Conservation (phyloP, 768 basidiomycete species). For the Tulasnella calospora region DNA sequence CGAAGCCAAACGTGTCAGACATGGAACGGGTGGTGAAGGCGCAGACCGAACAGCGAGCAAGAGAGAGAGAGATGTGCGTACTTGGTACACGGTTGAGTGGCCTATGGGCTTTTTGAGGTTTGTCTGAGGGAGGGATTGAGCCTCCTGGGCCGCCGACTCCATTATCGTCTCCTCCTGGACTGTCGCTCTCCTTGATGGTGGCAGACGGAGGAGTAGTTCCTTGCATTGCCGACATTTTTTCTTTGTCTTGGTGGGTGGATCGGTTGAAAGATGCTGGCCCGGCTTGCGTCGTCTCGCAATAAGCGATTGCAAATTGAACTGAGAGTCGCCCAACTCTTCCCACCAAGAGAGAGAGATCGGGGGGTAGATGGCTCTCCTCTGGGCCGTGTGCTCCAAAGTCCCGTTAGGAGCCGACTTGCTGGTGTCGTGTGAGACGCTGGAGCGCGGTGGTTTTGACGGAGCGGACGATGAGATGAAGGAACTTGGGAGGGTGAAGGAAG, state of each 20-base stretch:
- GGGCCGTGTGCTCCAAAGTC: neutral
- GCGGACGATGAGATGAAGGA: neutral
- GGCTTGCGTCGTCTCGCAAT: neutral
- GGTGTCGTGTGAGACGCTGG: neutral
- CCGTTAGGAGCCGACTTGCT: neutral
- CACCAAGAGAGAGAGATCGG: neutral
- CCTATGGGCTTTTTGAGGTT: slow-evolving; percentile 56
- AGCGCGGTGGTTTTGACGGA: neutral
- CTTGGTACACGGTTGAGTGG: slow-evolving; percentile 83
- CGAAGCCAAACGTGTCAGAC: slow-evolving; percentile 18
- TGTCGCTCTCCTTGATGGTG: slow-evolving; percentile 23
- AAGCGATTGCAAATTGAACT: slow-evolving; percentile 8
- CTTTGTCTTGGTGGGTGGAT: neutral
- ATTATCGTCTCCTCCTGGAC: slow-evolving; percentile 23
- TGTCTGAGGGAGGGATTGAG: slow-evolving; percentile 43
- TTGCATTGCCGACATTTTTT: slow-evolving; percentile 4
- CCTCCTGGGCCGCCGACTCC: slow-evolving; percentile 11
- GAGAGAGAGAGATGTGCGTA: slow-evolving; percentile 42
- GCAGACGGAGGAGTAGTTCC: slow-evolving; percentile 1
- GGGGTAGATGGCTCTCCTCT: neutral
- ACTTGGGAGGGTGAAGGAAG: neutral
- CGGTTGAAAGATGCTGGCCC: neutral
- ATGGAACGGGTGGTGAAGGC: neutral
- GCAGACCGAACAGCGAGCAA: neutral
- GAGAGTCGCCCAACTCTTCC: neutral